Evolutionary conservation across 305 asterid genomes (phyloP).

Genomic region (Rubia peregrina): DNA sequence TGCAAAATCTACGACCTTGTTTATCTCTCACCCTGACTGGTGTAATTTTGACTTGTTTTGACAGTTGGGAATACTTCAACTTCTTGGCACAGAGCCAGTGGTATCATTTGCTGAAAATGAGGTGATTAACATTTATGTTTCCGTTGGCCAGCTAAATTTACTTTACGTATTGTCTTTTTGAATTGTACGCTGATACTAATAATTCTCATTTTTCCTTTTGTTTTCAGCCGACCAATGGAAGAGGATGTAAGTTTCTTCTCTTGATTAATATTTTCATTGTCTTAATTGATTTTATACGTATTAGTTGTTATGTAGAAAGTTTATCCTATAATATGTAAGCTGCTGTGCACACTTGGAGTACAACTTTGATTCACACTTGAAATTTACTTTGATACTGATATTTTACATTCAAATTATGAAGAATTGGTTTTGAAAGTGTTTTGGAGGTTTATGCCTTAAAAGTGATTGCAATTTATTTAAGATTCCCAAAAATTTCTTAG

Average conservation of each 20-base stretch:
- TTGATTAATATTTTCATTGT: neutral
- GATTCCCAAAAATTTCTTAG: neutral
- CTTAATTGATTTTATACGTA: too few relatives aligned
- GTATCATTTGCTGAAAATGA: slow-evolving; percentile 1
- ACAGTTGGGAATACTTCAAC: neutral
- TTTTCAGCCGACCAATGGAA: slow-evolving; percentile 61
- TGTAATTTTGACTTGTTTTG: neutral
- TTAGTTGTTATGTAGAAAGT: neutral
- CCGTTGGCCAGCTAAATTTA: neutral
- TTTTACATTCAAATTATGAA: neutral
- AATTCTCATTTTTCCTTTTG: neutral
- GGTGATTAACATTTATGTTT: neutral
- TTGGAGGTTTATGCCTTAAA: neutral
- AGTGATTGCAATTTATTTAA: neutral
- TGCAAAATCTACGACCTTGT: neutral
- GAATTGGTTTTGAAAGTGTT: neutral
- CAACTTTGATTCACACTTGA: too few relatives aligned
- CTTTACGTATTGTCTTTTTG: neutral
- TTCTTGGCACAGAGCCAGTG: neutral
- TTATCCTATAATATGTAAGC: neutral
- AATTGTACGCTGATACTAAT: neutral
- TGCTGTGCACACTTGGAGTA: neutral
- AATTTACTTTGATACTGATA: neutral
- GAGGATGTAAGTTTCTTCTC: slow-evolving; percentile 39
- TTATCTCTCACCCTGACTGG: neutral